These are phyloP conservation scores for Wilhelminamyces savonicus DNA, from an alignment of 805 yeast genomes.

Conservation along the genomic window DNA sequence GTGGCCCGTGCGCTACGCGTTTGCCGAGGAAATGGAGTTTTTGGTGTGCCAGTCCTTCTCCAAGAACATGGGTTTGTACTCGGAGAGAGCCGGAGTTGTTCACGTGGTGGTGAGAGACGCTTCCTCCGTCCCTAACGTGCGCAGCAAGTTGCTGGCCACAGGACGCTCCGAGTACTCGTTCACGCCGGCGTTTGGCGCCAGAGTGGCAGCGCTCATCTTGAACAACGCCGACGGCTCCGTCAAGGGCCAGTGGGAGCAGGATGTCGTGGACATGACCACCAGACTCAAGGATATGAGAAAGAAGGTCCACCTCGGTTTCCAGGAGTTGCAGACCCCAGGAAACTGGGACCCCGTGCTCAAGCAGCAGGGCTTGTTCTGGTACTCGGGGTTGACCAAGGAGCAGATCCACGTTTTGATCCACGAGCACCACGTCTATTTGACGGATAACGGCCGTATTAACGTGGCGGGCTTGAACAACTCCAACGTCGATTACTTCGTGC, in stretches of 20 bases:
- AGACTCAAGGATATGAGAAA: slow-evolving; percentile 28
- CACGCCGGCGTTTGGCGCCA: slow-evolving; percentile 43
- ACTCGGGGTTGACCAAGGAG: slow-evolving; percentile 28
- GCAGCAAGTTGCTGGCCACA: slow-evolving; percentile 19
- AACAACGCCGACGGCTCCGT: slow-evolving; percentile 13
- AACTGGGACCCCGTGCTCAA: slow-evolving; percentile 30
- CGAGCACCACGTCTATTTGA: slow-evolving; percentile 33
- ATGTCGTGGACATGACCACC: slow-evolving; percentile 22
- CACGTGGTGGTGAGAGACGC: slow-evolving; percentile 22
- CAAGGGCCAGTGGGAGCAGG: slow-evolving; percentile 26
- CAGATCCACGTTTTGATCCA: slow-evolving; percentile 27
- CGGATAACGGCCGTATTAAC: slow-evolving; percentile 36
- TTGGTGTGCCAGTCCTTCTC: slow-evolving; percentile 33
- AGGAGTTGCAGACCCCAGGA: slow-evolving; percentile 36
- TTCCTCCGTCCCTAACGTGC: slow-evolving; percentile 8
- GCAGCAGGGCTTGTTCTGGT: slow-evolving; percentile 42
- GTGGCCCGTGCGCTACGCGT: slow-evolving; percentile 31
- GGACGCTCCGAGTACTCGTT: slow-evolving; percentile 35
- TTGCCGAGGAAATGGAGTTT: slow-evolving; percentile 18
- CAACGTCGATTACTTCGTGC: slow-evolving; percentile 33
- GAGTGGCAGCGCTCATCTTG: slow-evolving; percentile 30
- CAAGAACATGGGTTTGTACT: slow-evolving; percentile 36
- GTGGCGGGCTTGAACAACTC: slow-evolving; percentile 36
- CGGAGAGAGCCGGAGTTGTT: slow-evolving; percentile 33
- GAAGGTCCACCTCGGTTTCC: slow-evolving; percentile 21